phyloP scores from a whole-genome alignment of 108 stramenopile species.

The Fistulifera pelliculosa region DNA sequence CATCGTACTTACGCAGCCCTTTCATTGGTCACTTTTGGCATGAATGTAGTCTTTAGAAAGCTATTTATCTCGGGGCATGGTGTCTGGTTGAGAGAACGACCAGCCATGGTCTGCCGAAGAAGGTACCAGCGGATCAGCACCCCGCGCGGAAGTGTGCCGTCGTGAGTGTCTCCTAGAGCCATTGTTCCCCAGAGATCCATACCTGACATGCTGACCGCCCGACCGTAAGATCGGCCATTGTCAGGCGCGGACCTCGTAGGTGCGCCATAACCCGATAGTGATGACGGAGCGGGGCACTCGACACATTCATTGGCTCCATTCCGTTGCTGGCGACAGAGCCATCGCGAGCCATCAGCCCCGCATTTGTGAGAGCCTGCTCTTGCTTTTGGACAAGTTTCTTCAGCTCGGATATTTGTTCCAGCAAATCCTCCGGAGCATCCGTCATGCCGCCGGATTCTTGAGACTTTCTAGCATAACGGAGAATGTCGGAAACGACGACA shows the following conservation, averaged over 20 bases:
- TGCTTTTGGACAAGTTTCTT: conserved; percentile 76
- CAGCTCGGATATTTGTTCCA: conserved; percentile 86
- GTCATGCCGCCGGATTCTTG: conserved; percentile 59
- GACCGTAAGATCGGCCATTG: conserved; percentile 20
- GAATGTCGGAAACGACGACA: conserved; percentile 94
- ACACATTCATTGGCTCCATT: no score
- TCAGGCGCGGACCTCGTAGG: neutral
- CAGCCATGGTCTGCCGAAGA: conserved; percentile 39
- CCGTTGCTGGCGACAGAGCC: conserved; percentile 2
- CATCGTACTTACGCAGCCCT: no score
- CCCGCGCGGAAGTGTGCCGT: conserved; percentile 9
- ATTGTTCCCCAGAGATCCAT: conserved; percentile 79
- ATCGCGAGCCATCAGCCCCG: conserved; percentile 26
- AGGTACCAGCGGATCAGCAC: neutral
- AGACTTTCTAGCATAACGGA: conserved; percentile 84
- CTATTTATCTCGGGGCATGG: conserved; percentile 56
- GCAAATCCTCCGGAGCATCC: conserved; percentile 61
- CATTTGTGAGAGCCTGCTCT: conserved; percentile 55
- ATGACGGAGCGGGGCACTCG: no score
- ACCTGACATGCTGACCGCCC: conserved; percentile 51
- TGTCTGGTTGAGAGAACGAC: conserved; percentile 79
- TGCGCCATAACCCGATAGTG: no score
- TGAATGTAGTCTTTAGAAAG: no score
- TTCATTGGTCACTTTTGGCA: no score
- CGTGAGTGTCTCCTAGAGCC: conserved; percentile 57